Base-by-base conservation (phyloP, 164 flowering plant genomes). In the Annona cherimola region DNA sequence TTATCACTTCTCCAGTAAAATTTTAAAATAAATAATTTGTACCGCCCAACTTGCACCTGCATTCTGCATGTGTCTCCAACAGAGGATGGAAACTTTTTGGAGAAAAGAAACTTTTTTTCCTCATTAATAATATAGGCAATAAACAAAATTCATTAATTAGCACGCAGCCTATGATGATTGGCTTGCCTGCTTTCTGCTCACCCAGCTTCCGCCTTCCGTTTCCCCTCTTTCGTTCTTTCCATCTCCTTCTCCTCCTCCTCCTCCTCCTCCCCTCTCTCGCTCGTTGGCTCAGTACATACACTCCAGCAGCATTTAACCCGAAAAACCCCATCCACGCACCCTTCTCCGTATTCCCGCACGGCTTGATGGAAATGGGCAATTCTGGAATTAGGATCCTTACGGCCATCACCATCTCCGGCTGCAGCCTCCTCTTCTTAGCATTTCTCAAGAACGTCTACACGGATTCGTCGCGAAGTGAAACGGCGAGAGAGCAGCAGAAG, bases 391-490 rank as follows among this genome's bases (percentile, higher is more conserved):
- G 54, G 3, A 14, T 71, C 8, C 42, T 71, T 18, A 46, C 73
- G 1, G 73, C 55, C 26, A 63, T 71, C 63, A 60, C 72, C 44
- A 39, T 69, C 64, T 69, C 72, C 66, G 73, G 73, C n/a, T 71
- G 73, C 73, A 71, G 73, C 73, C 73, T 71, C 18, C 55, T 71
- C 42, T 63, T 71, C 57, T 8, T 71, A 3, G 66, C 66, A 26
- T 61, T 71, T 7, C 64, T 61, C 42, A 45, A 67, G 26, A 42
- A 14, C 11, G 2, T 16, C 40, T 18, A 35, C 2, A 20, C 46
- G 12, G 72, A 50, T 55, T 42, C 26, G 35, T 12, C 20, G 42
- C 42, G 42, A 69, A 35, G 42, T 3, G 63, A 54, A 18, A 70
- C 64, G 3, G 64, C 19, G 54, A n/a, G n/a, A n/a, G n/a, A n/a